Evolutionary conservation across 2,329 filamentous ascomycete genomes (phyloP).

Genomic region (Neonectria coccinea): DNA sequence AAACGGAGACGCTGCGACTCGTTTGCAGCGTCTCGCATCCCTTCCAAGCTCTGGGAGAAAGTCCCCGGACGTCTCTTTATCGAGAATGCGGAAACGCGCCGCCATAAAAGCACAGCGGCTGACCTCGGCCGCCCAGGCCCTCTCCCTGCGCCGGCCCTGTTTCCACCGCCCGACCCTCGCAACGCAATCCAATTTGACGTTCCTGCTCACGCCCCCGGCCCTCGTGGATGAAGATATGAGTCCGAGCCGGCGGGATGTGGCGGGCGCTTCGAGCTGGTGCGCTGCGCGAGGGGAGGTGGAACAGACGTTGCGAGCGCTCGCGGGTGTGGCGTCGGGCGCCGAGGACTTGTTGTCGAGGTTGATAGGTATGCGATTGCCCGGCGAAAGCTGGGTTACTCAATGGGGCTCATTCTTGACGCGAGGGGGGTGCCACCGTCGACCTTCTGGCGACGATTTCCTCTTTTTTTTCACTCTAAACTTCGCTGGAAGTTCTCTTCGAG

Average conservation of each 20-base stretch:
- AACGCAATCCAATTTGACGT: slow-evolving; percentile 2
- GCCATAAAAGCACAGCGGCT: slow-evolving; percentile 99
- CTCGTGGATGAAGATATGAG: slow-evolving; percentile 90
- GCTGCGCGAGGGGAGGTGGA: slow-evolving; percentile 53
- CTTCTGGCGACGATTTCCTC: slow-evolving; percentile 41
- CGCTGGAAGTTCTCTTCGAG: slow-evolving; percentile 55
- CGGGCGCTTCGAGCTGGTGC: slow-evolving; percentile 22
- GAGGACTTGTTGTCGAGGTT: slow-evolving; percentile 87
- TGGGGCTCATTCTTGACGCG: slow-evolving; percentile 99
- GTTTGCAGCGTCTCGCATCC: slow-evolving; percentile 49
- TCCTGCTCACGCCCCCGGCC: slow-evolving; percentile 52
- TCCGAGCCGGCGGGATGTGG: slow-evolving; percentile 60
- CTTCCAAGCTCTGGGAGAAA: slow-evolving; percentile 96
- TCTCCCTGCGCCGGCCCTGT: slow-evolving; percentile 56
- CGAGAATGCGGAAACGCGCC: slow-evolving; percentile 92
- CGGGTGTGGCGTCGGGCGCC: slow-evolving; percentile 59
- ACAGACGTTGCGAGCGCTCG: slow-evolving; percentile 61
- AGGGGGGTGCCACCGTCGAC: slow-evolving; percentile 68
- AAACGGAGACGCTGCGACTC: slow-evolving; percentile 73
- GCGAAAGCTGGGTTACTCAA: slow-evolving; percentile 86
- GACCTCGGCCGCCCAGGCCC: slow-evolving; percentile 74
- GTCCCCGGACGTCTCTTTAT: slow-evolving; percentile 89
- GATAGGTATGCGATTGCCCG: slow-evolving; percentile 99
- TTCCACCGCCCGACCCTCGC: slow-evolving; percentile 59
- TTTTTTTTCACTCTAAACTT: slow-evolving; percentile 55